These are phyloP conservation scores for Peniophora sp. DNA, from an alignment of 1,284 basidiomycete genomes.

Conservation along the genomic window DNA sequence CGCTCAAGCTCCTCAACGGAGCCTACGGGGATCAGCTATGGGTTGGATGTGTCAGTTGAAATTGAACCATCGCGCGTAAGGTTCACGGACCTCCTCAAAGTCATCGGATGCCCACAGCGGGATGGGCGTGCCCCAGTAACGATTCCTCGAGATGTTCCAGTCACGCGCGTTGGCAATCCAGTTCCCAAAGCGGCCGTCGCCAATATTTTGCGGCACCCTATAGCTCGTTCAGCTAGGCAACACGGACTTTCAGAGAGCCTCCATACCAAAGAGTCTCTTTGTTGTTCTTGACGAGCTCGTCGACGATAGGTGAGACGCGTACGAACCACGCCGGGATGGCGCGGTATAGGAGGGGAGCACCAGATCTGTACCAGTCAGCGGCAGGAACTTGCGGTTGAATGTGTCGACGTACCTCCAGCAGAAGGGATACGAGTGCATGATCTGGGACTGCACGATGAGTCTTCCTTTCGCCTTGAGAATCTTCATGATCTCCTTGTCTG, in stretches of 20 bases:
- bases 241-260: background rate
- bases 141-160: slow-evolving; percentile 98
- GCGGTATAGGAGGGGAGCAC: slow-evolving; percentile 94
- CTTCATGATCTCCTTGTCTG: slow-evolving; percentile 94
- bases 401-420: slow-evolving; percentile 92
- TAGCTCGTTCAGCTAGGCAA: background rate
- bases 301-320: slow-evolving; percentile 77
- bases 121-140: slow-evolving; percentile 99
- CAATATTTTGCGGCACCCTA: slow-evolving; percentile 87
- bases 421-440: slow-evolving; percentile 93
- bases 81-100: slow-evolving; percentile 66
- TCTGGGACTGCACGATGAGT: slow-evolving; percentile 81
- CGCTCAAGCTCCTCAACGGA: slow-evolving; percentile 87
- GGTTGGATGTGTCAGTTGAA: background rate
- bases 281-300: slow-evolving; percentile 89
- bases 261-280: slow-evolving; percentile 81
- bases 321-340: slow-evolving; percentile 98
- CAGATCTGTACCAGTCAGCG: slow-evolving; percentile 50
- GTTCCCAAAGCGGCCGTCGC: slow-evolving; percentile 92
- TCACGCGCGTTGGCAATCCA: slow-evolving; percentile 98
- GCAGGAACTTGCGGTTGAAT: background rate
- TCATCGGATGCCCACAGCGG: slow-evolving; percentile 97
- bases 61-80: background rate
- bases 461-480: slow-evolving; percentile 83
- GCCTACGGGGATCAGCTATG: slow-evolving; percentile 77